Conservation (phyloP, 2,329 filamentous ascomycete species). For the Colletotrichum liriopes region DNA sequence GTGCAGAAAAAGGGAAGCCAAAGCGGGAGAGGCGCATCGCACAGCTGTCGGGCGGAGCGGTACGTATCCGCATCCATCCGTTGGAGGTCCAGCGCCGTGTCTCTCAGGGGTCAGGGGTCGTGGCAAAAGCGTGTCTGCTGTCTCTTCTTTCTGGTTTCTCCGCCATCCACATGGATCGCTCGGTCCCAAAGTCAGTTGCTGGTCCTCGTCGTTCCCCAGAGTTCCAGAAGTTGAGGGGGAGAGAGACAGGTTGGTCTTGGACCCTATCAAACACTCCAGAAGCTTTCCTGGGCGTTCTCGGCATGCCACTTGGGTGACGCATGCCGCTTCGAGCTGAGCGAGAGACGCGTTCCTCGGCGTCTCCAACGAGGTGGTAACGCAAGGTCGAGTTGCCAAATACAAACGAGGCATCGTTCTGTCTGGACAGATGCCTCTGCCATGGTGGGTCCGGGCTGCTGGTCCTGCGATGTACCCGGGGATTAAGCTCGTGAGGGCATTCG, state of each 20-base stretch:
- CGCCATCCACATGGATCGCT: neutral
- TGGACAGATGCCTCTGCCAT: neutral
- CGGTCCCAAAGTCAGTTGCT: constrained; percentile 23
- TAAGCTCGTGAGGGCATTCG: constrained; percentile 7
- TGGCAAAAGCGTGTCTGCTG: neutral
- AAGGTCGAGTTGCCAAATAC: neutral
- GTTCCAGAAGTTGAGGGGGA: neutral
- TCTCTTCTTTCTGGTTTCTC: neutral
- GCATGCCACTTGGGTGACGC: neutral
- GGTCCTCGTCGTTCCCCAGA: constrained; percentile 17
- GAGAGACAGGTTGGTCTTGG: neutral
- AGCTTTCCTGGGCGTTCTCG: neutral
- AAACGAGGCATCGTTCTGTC: neutral
- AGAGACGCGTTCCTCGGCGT: neutral
- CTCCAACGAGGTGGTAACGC: neutral
- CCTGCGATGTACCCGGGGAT: neutral
- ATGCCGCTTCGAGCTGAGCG: neutral
- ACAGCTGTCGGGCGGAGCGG: neutral
- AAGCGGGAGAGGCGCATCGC: constrained; percentile 8
- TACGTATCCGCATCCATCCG: neutral
- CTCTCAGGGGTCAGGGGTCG: neutral
- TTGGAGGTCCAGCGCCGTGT: neutral
- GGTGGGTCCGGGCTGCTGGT: neutral
- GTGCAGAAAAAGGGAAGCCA: neutral
- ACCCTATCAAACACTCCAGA: neutral